Evolutionary conservation across 306 rosid species (phyloP).

Genomic region (Vachellia collinsii): DNA sequence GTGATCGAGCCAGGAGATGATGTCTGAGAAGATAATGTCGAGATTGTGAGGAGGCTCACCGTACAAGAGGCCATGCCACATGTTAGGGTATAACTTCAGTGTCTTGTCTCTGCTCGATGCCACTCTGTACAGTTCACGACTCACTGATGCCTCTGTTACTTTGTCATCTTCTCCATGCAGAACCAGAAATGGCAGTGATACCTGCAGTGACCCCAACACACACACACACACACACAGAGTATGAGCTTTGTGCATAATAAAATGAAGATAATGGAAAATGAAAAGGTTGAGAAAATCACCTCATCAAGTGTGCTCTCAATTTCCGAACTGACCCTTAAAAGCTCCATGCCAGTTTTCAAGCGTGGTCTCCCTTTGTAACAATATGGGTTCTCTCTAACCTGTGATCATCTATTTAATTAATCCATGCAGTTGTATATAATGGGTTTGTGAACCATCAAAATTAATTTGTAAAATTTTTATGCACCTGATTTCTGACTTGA

Average conservation of each 20-base stretch:
- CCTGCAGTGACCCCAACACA: constrained; percentile 29
- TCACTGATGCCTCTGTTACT: constrained; percentile 53
- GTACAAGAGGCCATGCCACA: constrained; percentile 75
- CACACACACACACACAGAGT: no score
- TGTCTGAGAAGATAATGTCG: constrained; percentile 52
- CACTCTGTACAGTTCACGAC: constrained; percentile 43
- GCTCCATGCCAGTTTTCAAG: constrained; percentile 63
- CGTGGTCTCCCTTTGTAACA: constrained; percentile 71
- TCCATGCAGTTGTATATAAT: neutral
- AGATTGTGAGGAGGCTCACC: constrained; percentile 58
- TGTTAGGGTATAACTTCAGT: constrained; percentile 52
- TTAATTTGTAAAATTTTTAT: neutral
- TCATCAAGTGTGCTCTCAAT: constrained; percentile 49
- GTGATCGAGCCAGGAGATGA: constrained; percentile 53
- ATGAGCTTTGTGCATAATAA: neutral
- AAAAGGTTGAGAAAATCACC: constrained; percentile 28
- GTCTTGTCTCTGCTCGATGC: constrained; percentile 59
- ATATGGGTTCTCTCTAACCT: constrained; percentile 52
- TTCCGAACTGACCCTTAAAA: constrained; percentile 48
- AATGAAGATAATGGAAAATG: neutral
- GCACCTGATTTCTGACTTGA: constrained; percentile 50
- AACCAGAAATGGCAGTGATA: constrained; percentile 56
- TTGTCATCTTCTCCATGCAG: constrained; percentile 58
- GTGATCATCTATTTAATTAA: neutral
- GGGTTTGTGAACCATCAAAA: neutral